These are phyloP conservation scores for Hypoxylon sp. DNA, from an alignment of 2,329 filamentous ascomycete genomes.

Conservation along the genomic window DNA sequence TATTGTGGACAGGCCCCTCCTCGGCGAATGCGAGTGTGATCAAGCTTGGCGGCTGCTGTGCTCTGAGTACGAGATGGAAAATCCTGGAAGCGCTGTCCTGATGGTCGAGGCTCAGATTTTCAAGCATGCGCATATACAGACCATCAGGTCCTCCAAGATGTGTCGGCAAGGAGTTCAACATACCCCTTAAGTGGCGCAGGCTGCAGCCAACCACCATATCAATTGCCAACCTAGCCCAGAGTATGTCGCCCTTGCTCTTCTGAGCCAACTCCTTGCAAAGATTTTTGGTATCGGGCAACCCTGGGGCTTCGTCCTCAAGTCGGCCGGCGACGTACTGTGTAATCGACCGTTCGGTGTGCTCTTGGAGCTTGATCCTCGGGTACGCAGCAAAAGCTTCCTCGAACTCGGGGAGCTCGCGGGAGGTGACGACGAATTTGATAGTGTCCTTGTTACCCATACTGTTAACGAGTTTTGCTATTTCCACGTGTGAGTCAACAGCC, in stretches of 20 bases:
- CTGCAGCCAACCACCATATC: slow-evolving; percentile 54
- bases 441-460: slow-evolving; percentile 52
- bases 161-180: slow-evolving; percentile 51
- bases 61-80: slow-evolving; percentile 52
- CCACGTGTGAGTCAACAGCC: slow-evolving; percentile 51
- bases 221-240: slow-evolving; percentile 53
- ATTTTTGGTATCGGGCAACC: slow-evolving; percentile 51
- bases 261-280: slow-evolving; percentile 51
- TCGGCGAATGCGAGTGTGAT: slow-evolving; percentile 53
- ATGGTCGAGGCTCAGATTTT: slow-evolving; percentile 50
- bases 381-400: slow-evolving; percentile 48
- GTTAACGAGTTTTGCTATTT: slow-evolving; percentile 50
- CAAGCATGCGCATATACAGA: slow-evolving; percentile 55
- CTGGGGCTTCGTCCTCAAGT: slow-evolving; percentile 52
- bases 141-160: slow-evolving; percentile 53
- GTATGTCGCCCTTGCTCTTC: slow-evolving; percentile 52
- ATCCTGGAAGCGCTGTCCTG: slow-evolving; percentile 51
- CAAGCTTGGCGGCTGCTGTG: slow-evolving; percentile 53
- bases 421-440: slow-evolving; percentile 51
- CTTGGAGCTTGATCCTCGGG: slow-evolving; percentile 50
- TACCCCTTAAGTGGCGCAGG: slow-evolving; percentile 50
- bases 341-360: slow-evolving; percentile 52
- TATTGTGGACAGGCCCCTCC: slow-evolving; percentile 48
- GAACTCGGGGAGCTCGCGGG: slow-evolving; percentile 52
- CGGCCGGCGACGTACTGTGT: slow-evolving; percentile 52